phyloP scores from a whole-genome alignment of 495 filamentous ascomycete genomes.

The Trichocladium antarcticum region DNA sequence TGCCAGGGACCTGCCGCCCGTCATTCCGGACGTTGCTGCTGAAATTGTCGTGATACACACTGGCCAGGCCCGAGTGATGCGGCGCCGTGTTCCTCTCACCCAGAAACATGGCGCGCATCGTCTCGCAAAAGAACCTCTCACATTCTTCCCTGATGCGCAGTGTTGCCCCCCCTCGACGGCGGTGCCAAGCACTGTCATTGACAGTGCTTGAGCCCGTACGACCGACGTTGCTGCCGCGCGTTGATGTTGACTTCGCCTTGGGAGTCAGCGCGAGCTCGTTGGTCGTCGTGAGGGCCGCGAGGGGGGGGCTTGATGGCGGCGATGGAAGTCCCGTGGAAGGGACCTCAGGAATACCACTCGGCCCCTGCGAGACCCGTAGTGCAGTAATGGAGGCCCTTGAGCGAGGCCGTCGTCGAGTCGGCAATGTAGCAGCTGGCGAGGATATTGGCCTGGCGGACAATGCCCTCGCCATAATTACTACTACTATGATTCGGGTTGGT shows the following conservation, averaged over 20 bases:
- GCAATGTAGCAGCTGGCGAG: slow-evolving; percentile 81
- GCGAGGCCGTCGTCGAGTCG: slow-evolving; percentile 35
- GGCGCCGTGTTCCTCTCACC: slow-evolving; percentile 75
- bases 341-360: slow-evolving; percentile 97
- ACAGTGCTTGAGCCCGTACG: slow-evolving; percentile 9
- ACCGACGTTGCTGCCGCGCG: slow-evolving; percentile 22
- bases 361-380: slow-evolving; percentile 65
- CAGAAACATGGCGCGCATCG: slow-evolving; percentile 81
- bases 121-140: slow-evolving; percentile 99
- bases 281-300: slow-evolving; percentile 51
- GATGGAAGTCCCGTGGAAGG: slow-evolving; percentile 63
- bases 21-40: slow-evolving; percentile 18
- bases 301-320: slow-evolving; percentile 72
- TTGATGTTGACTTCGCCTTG: slow-evolving; percentile 33
- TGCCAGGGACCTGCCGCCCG: slow-evolving; percentile 7
- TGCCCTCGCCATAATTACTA: slow-evolving; percentile 54
- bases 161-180: slow-evolving; percentile 76
- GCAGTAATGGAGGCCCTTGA: slow-evolving; percentile 85
- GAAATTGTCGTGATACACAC: slow-evolving; percentile 42
- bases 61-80: slow-evolving; percentile 65
- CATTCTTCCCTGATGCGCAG: slow-evolving; percentile 95
- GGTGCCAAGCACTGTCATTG: slow-evolving; percentile 27
- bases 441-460: slow-evolving; percentile 50
- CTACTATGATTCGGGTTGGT: slow-evolving; percentile 58
- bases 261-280: slow-evolving; percentile 49